Evolutionary conservation across 148 eudicot species (phyloP).

Genomic region (Amaranthus hypochondriacus): DNA sequence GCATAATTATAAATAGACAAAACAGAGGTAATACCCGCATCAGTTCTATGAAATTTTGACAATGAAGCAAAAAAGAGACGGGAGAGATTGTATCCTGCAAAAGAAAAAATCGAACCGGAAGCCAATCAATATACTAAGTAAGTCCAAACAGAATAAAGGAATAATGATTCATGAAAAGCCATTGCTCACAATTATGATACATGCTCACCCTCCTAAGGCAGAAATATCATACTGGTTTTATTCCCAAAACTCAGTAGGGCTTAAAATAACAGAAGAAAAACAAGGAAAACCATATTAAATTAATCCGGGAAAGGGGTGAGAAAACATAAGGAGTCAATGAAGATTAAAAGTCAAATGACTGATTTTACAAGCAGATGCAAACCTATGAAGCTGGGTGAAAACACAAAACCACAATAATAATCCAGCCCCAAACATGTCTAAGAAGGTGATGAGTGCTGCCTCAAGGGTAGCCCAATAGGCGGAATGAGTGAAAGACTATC

Average conservation of each 20-base stretch:
- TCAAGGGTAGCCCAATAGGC: not conserved
- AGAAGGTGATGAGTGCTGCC: not conserved
- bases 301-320: not conserved
- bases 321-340: not conserved
- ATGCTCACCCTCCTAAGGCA: not conserved
- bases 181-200: not conserved
- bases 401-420: not conserved
- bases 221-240: not conserved
- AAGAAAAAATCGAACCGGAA: slow-evolving; percentile 20
- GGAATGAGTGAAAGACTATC: not conserved
- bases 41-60: slow-evolving; percentile 86
- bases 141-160: slow-evolving; percentile 2
- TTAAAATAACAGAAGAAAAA: not conserved
- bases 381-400: not conserved
- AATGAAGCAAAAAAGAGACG: slow-evolving; percentile 80
- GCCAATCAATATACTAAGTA: not conserved
- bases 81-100: slow-evolving; percentile 81
- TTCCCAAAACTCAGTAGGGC: not conserved
- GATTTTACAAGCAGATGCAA: not conserved
- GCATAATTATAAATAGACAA: slow-evolving; percentile 6
- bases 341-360: not conserved
- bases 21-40: slow-evolving; percentile 60
- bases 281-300: not conserved
- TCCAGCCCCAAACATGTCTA: not conserved
- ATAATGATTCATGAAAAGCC: not conserved